Evolutionary conservation across 495 filamentous ascomycete genomes (phyloP), one percentile per base, ranked within the genome.

Genomic region (Trichocladium antarcticum): DNA sequence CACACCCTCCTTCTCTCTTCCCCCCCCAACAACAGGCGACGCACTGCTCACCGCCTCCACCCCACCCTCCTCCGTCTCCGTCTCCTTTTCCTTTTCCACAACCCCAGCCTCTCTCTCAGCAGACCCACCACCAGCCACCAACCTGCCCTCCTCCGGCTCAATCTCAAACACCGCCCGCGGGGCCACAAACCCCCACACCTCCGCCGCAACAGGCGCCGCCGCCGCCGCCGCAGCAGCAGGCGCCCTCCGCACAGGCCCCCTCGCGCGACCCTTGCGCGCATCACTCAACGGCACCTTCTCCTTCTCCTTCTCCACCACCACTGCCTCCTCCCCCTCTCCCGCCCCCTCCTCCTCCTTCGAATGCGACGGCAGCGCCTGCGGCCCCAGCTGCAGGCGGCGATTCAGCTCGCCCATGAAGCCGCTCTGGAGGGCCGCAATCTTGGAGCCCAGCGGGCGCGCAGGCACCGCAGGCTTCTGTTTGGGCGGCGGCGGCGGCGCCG

Each of bases 361-460:
- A 29, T 5, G 5, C 5, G 27, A 8, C 45, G 80, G 80, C 19
- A 80, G 78, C 16, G 69, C 76, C 53, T 83, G 81, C 11, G 87
- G 89, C 12, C 93, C 92, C 6, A 89, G 64, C 62, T 84, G 81
- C 34, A 98, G 70, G 14, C 87, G 80, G 14, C 83, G 84, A 62
- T 97, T 92, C 34, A 98, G 67, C 60, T 97, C 89, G 24, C 77
- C 83, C 70, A 97, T 76, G 67, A 97, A 96, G 3, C 86, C 88
- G 14, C 84, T 83, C 66, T 92, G 87, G 43, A 97, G 61, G 19
- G 89, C 85, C 14, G 89, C 87, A 58, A 98, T 92, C 69, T 97
- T 97, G 37, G 78, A 72, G 3, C 85, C 87, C 36, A 73, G 71
- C 0, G 88, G 87, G 27, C 89, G 77, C 16, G 83, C 79, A n/a